These are phyloP conservation scores for Clathrus columnatus DNA, from an alignment of 768 basidiomycete genomes.

Conservation along the genomic window DNA sequence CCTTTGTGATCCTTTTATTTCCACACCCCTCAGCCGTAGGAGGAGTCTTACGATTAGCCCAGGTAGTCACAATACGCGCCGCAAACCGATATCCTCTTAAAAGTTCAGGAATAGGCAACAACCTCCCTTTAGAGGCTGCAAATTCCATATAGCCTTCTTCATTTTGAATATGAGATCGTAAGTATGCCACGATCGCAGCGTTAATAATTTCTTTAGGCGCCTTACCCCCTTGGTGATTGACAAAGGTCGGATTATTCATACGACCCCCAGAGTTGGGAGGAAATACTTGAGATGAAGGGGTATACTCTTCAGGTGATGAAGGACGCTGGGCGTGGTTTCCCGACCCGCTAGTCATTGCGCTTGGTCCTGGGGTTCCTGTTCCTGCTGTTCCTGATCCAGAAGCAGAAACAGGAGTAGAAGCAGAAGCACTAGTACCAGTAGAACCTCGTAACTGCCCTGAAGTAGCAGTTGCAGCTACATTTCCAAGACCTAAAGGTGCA, in stretches of 20 bases:
- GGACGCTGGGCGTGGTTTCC: too few species aligned
- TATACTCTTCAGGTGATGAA: neutral
- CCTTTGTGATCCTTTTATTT: constrained; percentile 15
- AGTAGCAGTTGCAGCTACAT: neutral
- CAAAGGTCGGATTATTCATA: neutral
- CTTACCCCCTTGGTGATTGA: neutral
- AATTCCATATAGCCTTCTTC: constrained; percentile 16
- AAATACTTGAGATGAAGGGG: neutral
- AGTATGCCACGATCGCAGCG: constrained; percentile 12
- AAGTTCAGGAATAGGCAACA: constrained; percentile 14
- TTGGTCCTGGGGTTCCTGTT: neutral
- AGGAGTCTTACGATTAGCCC: constrained; percentile 15
- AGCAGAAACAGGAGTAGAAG: neutral
- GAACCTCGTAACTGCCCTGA: neutral
- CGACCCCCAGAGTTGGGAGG: neutral
- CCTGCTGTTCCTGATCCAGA: neutral
- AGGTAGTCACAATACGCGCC: constrained; percentile 12
- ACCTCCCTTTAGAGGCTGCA: constrained; percentile 13
- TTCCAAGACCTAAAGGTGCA: neutral
- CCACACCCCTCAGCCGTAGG: constrained; percentile 10
- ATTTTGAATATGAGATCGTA: constrained; percentile 12
- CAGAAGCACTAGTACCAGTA: neutral
- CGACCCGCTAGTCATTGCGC: neutral
- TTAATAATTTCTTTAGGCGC: constrained; percentile 13
- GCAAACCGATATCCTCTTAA: constrained; percentile 16